These are phyloP conservation scores for Magnolia officinalis DNA, from an alignment of 164 flowering plant genomes.

Conservation along the genomic window DNA sequence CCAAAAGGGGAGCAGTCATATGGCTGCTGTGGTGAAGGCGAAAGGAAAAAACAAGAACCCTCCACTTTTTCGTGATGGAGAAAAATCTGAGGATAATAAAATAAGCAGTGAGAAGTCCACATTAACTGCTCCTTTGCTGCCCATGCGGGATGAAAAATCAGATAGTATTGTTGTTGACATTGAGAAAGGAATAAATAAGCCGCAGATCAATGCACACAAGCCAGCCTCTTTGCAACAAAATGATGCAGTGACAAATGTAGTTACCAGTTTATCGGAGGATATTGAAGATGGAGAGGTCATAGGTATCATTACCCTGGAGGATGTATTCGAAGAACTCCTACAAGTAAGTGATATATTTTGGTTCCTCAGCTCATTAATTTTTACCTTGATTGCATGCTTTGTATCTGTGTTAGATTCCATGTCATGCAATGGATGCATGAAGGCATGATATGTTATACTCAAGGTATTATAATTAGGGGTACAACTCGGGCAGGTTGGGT, in stretches of 20 bases:
- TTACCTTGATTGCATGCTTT: background rate
- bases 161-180: constrained; percentile 52
- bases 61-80: constrained; percentile 34
- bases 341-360: constrained; percentile 47
- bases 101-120: constrained; percentile 24
- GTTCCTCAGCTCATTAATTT: background rate
- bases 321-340: constrained; percentile 98
- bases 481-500: no score
- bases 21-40: constrained; percentile 96
- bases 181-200: constrained; percentile 37
- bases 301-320: constrained; percentile 96
- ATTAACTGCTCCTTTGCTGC: constrained; percentile 55
- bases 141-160: constrained; percentile 36
- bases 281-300: constrained; percentile 89
- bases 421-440: background rate
- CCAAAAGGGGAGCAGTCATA: constrained; percentile 97
- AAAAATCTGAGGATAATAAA: constrained; percentile 34
- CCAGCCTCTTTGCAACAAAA: constrained; percentile 21
- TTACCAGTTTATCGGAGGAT: constrained; percentile 45
- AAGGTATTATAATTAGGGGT: background rate
- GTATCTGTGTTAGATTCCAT: background rate
- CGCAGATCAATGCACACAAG: constrained; percentile 11
- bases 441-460: background rate
- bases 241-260: constrained; percentile 31
- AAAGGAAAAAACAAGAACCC: constrained; percentile 41